A percentile compares a stretch with the other conserved stretches of the same genome.
phyloP scores from a whole-genome alignment of 2,329 filamentous ascomycete species.

The Pseudogymnoascus sp. region DNA sequence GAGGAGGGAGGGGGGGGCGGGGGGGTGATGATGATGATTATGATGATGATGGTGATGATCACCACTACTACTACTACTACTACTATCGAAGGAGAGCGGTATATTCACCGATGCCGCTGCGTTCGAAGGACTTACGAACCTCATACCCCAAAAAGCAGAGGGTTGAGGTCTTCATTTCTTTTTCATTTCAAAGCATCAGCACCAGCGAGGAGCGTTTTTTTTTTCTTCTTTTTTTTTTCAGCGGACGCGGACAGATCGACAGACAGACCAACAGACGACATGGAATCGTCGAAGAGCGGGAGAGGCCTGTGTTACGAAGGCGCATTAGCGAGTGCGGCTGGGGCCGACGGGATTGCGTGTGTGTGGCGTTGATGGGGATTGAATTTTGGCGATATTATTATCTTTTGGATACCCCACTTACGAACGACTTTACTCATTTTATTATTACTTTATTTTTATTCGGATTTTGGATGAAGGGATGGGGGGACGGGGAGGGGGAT shows the following conservation, averaged over 20 bases:
- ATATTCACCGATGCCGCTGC: background rate
- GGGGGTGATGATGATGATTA: too few species aligned
- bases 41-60: too few species aligned
- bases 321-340: background rate
- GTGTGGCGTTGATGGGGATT: too few species aligned
- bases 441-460: background rate
- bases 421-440: background rate
- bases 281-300: too few species aligned
- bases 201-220: background rate
- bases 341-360: too few species aligned
- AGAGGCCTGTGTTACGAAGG: too few species aligned
- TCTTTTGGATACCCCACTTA: background rate
- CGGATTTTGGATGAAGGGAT: background rate
- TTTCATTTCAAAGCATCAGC: background rate
- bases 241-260: background rate
- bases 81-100: background rate
- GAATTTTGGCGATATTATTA: background rate
- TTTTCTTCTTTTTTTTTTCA: background rate
- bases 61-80: too few species aligned
- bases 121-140: background rate
- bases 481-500: background rate
- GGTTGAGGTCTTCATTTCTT: background rate
- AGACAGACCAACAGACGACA: background rate
- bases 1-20: background rate
- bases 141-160: background rate